Conservation (phyloP, 257 asterid species). For the Nyctanthes arbortristis region DNA sequence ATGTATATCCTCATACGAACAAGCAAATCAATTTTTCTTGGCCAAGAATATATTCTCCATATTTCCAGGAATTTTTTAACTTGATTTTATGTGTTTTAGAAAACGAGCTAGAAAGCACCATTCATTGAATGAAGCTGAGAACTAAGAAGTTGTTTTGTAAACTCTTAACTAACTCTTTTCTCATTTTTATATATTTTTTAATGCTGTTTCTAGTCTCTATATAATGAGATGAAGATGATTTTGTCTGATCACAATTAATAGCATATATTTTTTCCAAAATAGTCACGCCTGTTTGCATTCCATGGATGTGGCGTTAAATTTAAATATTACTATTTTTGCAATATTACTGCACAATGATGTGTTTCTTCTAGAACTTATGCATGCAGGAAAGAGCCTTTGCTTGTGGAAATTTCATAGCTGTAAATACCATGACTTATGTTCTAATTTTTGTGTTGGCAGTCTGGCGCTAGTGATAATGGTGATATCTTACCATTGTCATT, state of each 20-base stretch:
- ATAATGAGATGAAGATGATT: neutral
- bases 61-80: slow-evolving; percentile 5
- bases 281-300: neutral
- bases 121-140: slow-evolving; percentile 8
- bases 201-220: neutral
- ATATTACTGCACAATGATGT: slow-evolving; percentile 18
- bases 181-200: no score
- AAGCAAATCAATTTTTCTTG: slow-evolving; percentile 5
- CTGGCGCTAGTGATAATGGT: neutral
- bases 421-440: slow-evolving; percentile 15
- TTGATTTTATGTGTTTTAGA: slow-evolving; percentile 5
- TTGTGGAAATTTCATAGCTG: slow-evolving; percentile 13
- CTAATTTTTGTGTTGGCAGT: slow-evolving; percentile 14
- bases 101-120: slow-evolving; percentile 12
- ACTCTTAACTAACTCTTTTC: neutral
- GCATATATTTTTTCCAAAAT: slow-evolving; percentile 2
- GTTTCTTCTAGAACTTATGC: slow-evolving; percentile 15
- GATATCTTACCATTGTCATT: slow-evolving; percentile 1
- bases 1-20: slow-evolving; percentile 5
- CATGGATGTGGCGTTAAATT: slow-evolving; percentile 18
- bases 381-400: neutral
- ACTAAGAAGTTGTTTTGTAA: slow-evolving; percentile 3
- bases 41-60: slow-evolving; percentile 1
- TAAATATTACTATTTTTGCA: slow-evolving; percentile 12
- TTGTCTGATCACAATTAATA: slow-evolving; percentile 1